Evolutionary conservation across 192 early-diverging fungal genomes (phyloP).

Genomic region (Rhizophagus clarus): DNA sequence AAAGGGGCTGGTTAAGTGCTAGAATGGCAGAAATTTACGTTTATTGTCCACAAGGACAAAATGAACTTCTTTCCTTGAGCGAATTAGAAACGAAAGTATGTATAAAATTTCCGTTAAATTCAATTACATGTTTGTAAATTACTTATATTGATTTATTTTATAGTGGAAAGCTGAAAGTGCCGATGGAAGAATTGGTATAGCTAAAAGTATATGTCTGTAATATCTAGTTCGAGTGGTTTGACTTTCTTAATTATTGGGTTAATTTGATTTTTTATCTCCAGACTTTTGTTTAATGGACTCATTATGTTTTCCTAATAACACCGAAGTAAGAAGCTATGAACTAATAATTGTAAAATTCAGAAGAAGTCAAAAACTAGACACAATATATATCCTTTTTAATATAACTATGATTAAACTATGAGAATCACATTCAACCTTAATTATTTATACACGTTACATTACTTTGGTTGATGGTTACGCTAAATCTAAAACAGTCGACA

Average conservation of each 20-base stretch:
- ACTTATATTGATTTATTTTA: background rate
- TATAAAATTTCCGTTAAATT: background rate
- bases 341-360: background rate
- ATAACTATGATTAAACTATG: background rate
- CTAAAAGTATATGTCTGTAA: background rate
- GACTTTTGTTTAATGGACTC: background rate
- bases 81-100: background rate
- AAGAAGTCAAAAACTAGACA: background rate
- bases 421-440: background rate
- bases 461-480: background rate
- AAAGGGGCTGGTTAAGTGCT: background rate
- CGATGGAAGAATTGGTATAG: background rate
- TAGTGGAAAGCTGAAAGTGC: background rate
- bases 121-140: background rate
- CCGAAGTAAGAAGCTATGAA: background rate
- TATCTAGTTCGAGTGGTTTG: too few relatives aligned
- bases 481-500: background rate
- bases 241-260: too few relatives aligned
- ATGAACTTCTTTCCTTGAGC: background rate
- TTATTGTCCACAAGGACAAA: background rate
- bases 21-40: background rate
- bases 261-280: background rate
- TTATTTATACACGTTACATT: background rate
- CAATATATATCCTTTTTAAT: background rate
- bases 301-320: background rate